Evolutionary conservation across 495 filamentous ascomycete species (phyloP).

Genomic region (Penicillium subrubescens): DNA sequence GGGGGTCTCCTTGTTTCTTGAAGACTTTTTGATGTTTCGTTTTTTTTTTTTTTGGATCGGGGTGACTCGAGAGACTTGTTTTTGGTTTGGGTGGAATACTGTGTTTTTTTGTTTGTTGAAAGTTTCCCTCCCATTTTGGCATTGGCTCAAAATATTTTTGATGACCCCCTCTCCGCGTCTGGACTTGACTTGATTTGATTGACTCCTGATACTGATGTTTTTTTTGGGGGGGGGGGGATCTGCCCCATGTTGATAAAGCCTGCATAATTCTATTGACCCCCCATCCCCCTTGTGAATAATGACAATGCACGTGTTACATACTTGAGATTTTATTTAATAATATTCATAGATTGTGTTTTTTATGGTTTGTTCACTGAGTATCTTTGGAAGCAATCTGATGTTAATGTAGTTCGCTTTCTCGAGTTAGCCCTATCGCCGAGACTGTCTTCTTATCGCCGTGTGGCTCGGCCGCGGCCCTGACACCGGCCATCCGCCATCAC

Average conservation of each 20-base stretch:
- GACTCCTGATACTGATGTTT: constrained; percentile 7
- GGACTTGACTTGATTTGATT: constrained; percentile 2
- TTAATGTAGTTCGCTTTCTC: background rate
- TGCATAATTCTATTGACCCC: constrained; percentile 16
- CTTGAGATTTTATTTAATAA: background rate
- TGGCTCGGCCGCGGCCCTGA: background rate
- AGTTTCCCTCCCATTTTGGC: background rate
- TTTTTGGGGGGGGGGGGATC: constrained; percentile 7
- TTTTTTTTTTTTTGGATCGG: background rate
- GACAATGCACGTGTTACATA: constrained; percentile 8
- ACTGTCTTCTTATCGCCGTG: constrained; percentile 21
- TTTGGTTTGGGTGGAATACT: background rate
- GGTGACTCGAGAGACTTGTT: background rate
- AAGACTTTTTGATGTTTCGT: background rate
- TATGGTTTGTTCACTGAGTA: background rate
- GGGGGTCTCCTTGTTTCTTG: constrained; percentile 11
- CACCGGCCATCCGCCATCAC: background rate
- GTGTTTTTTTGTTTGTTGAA: background rate
- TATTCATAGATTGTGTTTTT: background rate
- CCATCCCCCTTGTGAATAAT: constrained; percentile 12
- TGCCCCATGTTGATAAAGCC: constrained; percentile 6
- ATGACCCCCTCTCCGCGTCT: background rate
- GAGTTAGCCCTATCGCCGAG: constrained; percentile 6
- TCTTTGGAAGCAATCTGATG: background rate
- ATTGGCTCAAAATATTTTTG: constrained; percentile 10